Evolutionary conservation across 495 filamentous ascomycete species (phyloP).

Genomic region (Penicillium alfredii): DNA sequence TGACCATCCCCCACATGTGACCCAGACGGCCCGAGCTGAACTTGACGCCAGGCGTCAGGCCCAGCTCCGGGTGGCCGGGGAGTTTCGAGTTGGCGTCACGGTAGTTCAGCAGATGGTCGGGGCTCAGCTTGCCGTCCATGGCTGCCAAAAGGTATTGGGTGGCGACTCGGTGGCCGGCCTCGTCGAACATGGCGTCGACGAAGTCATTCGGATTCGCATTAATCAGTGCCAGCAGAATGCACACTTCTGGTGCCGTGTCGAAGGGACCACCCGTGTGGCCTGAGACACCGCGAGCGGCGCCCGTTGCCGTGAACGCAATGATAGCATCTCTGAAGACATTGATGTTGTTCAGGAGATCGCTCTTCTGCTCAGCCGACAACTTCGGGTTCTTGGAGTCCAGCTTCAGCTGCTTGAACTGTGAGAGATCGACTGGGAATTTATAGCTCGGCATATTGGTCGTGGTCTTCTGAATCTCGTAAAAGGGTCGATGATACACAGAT

Average conservation of each 20-base stretch:
- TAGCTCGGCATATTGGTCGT: slow-evolving; percentile 18
- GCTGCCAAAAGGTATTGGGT: slow-evolving; percentile 36
- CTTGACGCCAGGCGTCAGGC: slow-evolving; percentile 34
- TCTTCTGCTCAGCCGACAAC: slow-evolving; percentile 29
- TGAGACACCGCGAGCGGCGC: slow-evolving; percentile 31
- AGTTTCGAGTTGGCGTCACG: slow-evolving; percentile 37
- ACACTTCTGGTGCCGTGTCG: slow-evolving; percentile 39
- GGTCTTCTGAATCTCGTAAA: too few relatives aligned
- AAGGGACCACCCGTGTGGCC: slow-evolving; percentile 40
- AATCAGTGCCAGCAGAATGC: slow-evolving; percentile 33
- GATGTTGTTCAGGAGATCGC: slow-evolving; percentile 34
- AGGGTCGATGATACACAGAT: too few relatives aligned
- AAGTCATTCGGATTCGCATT: slow-evolving; percentile 27
- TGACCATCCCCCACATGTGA: slow-evolving; percentile 40
- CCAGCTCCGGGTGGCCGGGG: slow-evolving; percentile 37
- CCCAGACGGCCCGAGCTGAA: slow-evolving; percentile 37
- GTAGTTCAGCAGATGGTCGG: slow-evolving; percentile 37
- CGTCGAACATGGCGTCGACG: slow-evolving; percentile 33
- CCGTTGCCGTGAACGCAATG: slow-evolving; percentile 35
- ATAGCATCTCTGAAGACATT: slow-evolving; percentile 37
- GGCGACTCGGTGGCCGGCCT: slow-evolving; percentile 36
- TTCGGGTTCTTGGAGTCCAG: slow-evolving; percentile 29
- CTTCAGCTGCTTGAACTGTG: slow-evolving; percentile 35
- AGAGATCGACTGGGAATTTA: slow-evolving; percentile 34
- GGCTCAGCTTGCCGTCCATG: slow-evolving; percentile 31